phyloP scores from a whole-genome alignment of 768 basidiomycete genomes.

The Fistulinella prunicolor region DNA sequence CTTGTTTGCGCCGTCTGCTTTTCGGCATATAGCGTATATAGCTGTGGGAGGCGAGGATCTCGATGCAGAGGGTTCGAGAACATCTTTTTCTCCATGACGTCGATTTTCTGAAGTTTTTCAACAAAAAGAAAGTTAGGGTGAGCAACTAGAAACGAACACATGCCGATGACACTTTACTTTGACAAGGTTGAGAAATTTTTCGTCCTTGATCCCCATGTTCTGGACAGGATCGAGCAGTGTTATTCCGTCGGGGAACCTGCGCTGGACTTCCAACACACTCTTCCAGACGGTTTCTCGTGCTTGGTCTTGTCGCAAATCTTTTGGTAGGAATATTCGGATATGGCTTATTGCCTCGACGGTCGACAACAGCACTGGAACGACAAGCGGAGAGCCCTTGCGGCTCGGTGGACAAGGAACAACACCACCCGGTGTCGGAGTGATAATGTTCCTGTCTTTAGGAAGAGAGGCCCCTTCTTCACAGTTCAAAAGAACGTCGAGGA shows the following conservation, averaged over 20 bases:
- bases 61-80: slow-evolving; percentile 74
- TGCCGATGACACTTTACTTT: slow-evolving; percentile 49
- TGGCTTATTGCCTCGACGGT: slow-evolving; percentile 86
- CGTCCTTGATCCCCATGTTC: slow-evolving; percentile 95
- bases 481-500: slow-evolving; percentile 88
- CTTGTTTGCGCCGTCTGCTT: slow-evolving; percentile 71
- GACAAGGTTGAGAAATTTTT: slow-evolving; percentile 84
- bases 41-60: slow-evolving; percentile 71
- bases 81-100: slow-evolving; percentile 84
- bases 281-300: slow-evolving; percentile 86
- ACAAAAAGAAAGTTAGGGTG: not conserved
- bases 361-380: slow-evolving; percentile 85
- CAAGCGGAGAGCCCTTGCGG: slow-evolving; percentile 76
- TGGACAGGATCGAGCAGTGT: slow-evolving; percentile 85
- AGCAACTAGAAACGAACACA: not conserved
- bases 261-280: slow-evolving; percentile 86
- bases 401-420: slow-evolving; percentile 71
- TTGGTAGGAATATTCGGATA: slow-evolving; percentile 83
- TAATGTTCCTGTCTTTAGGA: slow-evolving; percentile 55
- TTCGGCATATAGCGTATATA: slow-evolving; percentile 76
- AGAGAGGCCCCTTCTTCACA: slow-evolving; percentile 62
- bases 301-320: slow-evolving; percentile 76
- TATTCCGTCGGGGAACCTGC: slow-evolving; percentile 85
- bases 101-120: slow-evolving; percentile 88
- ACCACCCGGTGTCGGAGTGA: slow-evolving; percentile 60